Evolutionary conservation across 2,329 filamentous ascomycete genomes (phyloP).

Genomic region (Rasamsonia emersonii): DNA sequence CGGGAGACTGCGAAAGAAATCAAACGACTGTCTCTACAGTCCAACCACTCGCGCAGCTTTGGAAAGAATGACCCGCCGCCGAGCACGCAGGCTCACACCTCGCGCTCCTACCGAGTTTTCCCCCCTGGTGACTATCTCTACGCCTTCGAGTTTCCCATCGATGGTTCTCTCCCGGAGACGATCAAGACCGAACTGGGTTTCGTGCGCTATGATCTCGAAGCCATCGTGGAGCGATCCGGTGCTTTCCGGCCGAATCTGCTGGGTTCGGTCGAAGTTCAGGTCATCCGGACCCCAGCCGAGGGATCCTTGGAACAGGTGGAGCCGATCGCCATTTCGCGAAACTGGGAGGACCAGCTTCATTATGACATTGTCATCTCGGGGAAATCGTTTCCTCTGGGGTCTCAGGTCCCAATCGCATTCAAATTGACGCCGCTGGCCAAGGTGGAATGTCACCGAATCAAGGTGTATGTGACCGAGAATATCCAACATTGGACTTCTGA

Average conservation of each 20-base stretch:
- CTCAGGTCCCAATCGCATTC: conserved; percentile 85
- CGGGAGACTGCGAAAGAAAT: conserved; percentile 36
- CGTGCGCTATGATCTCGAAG: conserved; percentile 82
- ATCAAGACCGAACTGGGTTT: conserved; percentile 79
- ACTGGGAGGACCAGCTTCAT: conserved; percentile 91
- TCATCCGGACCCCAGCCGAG: conserved; percentile 80
- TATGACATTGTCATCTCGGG: conserved; percentile 96
- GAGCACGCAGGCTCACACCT: conserved; percentile 49
- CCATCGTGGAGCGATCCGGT: conserved; percentile 73
- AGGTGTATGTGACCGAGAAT: conserved; percentile 83
- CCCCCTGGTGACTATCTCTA: conserved; percentile 64
- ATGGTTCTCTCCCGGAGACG: conserved; percentile 71
- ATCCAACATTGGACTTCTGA: conserved; percentile 86
- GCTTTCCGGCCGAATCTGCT: conserved; percentile 84
- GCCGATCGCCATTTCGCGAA: conserved; percentile 84
- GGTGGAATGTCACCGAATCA: conserved; percentile 86
- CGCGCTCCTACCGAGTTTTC: conserved; percentile 81
- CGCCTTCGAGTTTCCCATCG: conserved; percentile 74
- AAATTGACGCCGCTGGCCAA: conserved; percentile 88
- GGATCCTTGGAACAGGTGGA: conserved; percentile 84
- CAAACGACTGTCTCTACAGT: conserved; percentile 67
- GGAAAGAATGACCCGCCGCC: conserved; percentile 63
- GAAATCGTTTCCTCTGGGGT: conserved; percentile 84
- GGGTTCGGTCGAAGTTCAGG: conserved; percentile 69
- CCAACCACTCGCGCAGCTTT: conserved; percentile 77